Percentiles rank a stretch among this genome's conserved stretches.
These are phyloP conservation scores for Laguncularia racemosa DNA, from an alignment of 345 rosid genomes.

Conservation along the genomic window DNA sequence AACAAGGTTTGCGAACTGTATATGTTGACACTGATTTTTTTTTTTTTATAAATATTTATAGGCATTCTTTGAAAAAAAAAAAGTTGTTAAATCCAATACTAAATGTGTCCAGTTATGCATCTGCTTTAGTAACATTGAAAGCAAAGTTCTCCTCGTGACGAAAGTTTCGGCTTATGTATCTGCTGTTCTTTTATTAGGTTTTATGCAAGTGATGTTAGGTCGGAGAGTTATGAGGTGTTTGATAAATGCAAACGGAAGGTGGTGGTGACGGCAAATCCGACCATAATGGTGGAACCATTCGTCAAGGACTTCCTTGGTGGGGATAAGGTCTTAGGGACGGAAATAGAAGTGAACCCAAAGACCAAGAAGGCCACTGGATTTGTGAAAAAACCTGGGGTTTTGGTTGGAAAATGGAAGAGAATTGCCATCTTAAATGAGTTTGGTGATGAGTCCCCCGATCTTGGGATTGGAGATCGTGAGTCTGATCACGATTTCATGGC, in stretches of 20 bases:
- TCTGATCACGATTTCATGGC: conserved; percentile 92
- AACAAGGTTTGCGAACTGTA: no score
- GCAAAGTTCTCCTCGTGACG: no score
- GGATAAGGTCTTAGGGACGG: conserved; percentile 87
- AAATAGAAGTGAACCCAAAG: conserved; percentile 74
- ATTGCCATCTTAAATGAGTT: conserved; percentile 74
- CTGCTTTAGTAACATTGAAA: no score
- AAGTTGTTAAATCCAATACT: no score
- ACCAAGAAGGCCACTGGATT: conserved; percentile 83
- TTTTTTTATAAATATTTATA: no score
- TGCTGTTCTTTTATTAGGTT: conserved; percentile 37
- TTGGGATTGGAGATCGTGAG: conserved; percentile 78
- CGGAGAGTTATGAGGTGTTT: conserved; percentile 75
- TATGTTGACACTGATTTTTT: no score
- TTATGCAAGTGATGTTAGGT: conserved; percentile 84
- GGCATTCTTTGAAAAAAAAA: no score
- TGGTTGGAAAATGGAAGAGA: conserved; percentile 66
- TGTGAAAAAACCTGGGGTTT: conserved; percentile 78
- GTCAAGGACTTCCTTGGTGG: conserved; percentile 88
- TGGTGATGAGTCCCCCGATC: conserved; percentile 54
- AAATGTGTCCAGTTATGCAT: no score
- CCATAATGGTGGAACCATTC: conserved; percentile 86
- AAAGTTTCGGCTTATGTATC: no score
- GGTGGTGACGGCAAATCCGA: conserved; percentile 93
- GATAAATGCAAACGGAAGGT: conserved; percentile 80